Conservation (phyloP, 306 rosid species). For the Glycine soja region DNA sequence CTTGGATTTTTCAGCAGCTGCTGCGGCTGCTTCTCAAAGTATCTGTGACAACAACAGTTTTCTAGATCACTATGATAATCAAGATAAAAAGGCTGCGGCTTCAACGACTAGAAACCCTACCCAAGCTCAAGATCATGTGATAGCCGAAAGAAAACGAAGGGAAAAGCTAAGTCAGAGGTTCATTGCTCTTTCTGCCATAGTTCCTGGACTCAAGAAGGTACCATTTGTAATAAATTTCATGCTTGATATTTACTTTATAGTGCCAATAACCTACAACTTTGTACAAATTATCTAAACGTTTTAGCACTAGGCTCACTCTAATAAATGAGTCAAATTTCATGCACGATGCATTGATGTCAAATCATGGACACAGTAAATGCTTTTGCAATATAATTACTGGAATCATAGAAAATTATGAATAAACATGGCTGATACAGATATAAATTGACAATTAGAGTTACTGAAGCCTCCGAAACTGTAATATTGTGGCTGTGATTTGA, state of each 20-base stretch:
- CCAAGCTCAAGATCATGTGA: conserved; percentile 77
- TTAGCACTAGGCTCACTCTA: too few species aligned
- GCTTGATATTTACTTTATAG: too few species aligned
- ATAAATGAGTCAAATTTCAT: too few species aligned
- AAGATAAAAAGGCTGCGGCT: conserved; percentile 38
- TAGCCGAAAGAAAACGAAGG: conserved; percentile 85
- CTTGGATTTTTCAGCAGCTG: conserved; percentile 31
- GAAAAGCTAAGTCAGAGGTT: conserved; percentile 92
- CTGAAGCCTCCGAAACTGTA: too few species aligned
- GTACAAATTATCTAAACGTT: too few species aligned
- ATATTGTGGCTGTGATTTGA: not conserved
- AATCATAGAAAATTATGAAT: too few species aligned
- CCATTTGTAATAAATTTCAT: not conserved
- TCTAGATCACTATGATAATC: conserved; percentile 13
- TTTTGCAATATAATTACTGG: too few species aligned
- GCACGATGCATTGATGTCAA: too few species aligned
- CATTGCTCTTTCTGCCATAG: conserved; percentile 77
- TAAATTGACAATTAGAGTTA: too few species aligned
- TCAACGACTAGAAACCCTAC: conserved; percentile 14
- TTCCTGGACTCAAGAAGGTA: conserved; percentile 95
- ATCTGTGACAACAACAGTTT: conserved; percentile 40
- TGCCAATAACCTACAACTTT: too few species aligned
- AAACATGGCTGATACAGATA: too few species aligned
- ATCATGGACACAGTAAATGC: too few species aligned
- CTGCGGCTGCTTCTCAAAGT: conserved; percentile 41